Evolutionary conservation across 2,329 filamentous ascomycete genomes (phyloP), one percentile per base, ranked within the genome.

Genomic region (Sclerotinia minor): DNA sequence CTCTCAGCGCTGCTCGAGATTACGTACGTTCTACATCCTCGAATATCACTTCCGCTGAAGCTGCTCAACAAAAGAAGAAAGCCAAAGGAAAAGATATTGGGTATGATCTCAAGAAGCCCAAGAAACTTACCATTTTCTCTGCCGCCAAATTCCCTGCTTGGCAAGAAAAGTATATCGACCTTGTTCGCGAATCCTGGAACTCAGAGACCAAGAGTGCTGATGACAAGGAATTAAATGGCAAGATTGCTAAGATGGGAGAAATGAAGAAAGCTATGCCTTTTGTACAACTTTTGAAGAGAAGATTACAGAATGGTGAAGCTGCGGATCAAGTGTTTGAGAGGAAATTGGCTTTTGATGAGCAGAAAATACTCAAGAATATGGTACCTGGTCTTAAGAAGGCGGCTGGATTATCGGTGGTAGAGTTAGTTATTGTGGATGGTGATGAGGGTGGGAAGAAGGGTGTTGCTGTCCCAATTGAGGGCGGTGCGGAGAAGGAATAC

Each of bases 241-340:
- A 88, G 76, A 89, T 97, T 68, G 88, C 87, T 73, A 96, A 96
- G 83, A 84, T 92, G 76, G 88, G 88, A 54, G 92, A 96, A 80
- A 92, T 93, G 85, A 99, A 98, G 87, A 95, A 96, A 81, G 94
- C 93, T 2, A 98, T 98, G 94, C 95, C 95, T 0, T 98, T 97
- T 76, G 89, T 97, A 61, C 94, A 98, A 81, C 81, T 79, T 8
- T 82, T 98, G 69, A 97, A 97, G 89, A 91, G 87, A 79, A 87
- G 92, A 64, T 85, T 99, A 67, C 83, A 92, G 68, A 83, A 84
- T 61, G 90, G 91, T 70, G 87, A 94, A 79, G 80, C 83, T 19
- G 81, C 87, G 1, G 82, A 85, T 32, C 83, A 81, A 2, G 92
- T 97, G 13, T 89, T 98, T 76, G 88, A 94, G 77, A 86, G 93